Conservation (phyloP, 2,329 filamentous ascomycete genomes). For the Colletotrichum lini region DNA sequence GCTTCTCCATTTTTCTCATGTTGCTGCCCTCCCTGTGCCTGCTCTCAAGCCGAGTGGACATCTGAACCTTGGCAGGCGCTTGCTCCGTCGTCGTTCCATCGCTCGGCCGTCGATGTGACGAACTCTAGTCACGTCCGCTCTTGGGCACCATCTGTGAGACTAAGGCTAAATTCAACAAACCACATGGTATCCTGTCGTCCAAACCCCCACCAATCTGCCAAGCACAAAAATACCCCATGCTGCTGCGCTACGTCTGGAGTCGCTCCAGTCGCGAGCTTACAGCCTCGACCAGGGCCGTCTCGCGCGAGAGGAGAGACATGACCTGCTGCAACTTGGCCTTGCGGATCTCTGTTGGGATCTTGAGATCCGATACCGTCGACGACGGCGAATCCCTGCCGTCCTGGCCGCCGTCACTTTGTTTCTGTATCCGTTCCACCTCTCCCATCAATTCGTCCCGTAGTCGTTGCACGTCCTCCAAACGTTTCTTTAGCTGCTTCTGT, state of each 20-base stretch:
- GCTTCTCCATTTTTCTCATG: neutral
- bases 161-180: constrained; percentile 4
- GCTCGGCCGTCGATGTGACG: neutral
- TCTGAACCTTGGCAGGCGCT: constrained; percentile 4
- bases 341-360: constrained; percentile 73
- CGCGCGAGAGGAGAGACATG: constrained; percentile 73
- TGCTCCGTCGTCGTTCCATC: constrained; percentile 5
- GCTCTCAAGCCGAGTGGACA: neutral
- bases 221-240: neutral
- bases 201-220: constrained; percentile 26
- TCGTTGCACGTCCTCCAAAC: constrained; percentile 69
- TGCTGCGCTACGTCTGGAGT: constrained; percentile 55
- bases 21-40: neutral
- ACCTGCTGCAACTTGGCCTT: constrained; percentile 76
- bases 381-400: constrained; percentile 47
- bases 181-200: constrained; percentile 30
- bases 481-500: constrained; percentile 66
- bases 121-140: constrained; percentile 6
- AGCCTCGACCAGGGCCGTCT: constrained; percentile 78
- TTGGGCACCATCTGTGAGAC: constrained; percentile 21
- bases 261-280: constrained; percentile 74
- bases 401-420: constrained; percentile 42
- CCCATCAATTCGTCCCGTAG: constrained; percentile 67
- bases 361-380: constrained; percentile 58
- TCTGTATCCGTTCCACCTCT: constrained; percentile 64